Percentiles rank a stretch among this genome's conserved stretches.
Conservation (phyloP, 331 rosid species). For the Malus hybrid region DNA sequence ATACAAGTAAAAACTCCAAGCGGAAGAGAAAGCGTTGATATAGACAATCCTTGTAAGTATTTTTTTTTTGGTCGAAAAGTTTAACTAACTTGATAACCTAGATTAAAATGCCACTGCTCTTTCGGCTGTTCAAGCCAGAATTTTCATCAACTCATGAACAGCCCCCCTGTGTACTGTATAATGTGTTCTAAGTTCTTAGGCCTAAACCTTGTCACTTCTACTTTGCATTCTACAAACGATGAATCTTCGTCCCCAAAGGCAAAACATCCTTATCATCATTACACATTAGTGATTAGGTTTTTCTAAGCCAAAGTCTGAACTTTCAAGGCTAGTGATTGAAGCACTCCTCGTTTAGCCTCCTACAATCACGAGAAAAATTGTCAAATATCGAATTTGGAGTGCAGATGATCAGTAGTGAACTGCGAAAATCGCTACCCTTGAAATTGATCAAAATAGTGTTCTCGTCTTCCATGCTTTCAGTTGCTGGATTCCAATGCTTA, state of each 20-base stretch:
- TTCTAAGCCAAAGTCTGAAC: background rate
- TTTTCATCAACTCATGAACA: background rate
- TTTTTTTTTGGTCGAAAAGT: too few species aligned
- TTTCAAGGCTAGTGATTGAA: too few species aligned
- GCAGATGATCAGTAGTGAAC: background rate
- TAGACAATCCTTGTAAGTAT: conserved; percentile 5
- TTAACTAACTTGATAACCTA: background rate
- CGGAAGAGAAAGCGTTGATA: conserved; percentile 62
- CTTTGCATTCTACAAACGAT: background rate
- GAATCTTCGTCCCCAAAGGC: background rate
- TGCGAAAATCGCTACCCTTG: background rate
- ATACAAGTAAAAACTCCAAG: conserved; percentile 30
- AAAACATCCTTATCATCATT: too few species aligned
- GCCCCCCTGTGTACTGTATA: background rate
- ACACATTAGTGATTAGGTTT: too few species aligned
- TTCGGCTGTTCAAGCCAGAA: background rate
- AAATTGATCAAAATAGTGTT: background rate
- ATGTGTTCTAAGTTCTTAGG: background rate
- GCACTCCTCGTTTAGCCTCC: background rate
- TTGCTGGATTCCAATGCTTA: background rate
- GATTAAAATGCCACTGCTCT: background rate
- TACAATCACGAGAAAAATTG: background rate
- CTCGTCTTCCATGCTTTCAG: background rate
- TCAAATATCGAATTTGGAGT: background rate
- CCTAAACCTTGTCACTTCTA: background rate